These are phyloP conservation scores for Climacium dendroides DNA, from an alignment of 225 moss, liverwort and hornwort genomes.

Conservation along the genomic window DNA sequence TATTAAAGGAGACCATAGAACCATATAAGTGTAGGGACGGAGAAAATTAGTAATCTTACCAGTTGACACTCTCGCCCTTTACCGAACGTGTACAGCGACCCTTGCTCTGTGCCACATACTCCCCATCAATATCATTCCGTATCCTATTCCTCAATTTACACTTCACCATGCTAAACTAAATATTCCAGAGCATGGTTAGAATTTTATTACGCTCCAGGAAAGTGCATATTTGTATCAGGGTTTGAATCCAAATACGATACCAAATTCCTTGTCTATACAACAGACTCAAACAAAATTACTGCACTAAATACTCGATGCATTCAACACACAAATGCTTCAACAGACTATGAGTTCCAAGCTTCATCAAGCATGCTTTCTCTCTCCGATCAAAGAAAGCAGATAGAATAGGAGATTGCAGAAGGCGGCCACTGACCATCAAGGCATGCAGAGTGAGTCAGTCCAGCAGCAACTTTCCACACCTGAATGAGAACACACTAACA, in stretches of 20 bases:
- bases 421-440: slow-evolving; percentile 37
- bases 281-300: not conserved
- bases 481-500: not conserved
- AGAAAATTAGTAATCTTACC: slow-evolving; percentile 10
- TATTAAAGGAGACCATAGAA: not conserved
- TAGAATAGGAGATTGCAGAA: not conserved
- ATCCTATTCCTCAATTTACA: not conserved
- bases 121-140: not conserved
- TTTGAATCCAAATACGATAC: not conserved
- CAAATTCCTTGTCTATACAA: not conserved
- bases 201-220: not conserved
- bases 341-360: not conserved
- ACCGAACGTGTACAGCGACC: slow-evolving; percentile 70
- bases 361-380: not conserved
- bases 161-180: not conserved
- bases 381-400: not conserved
- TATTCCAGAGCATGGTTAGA: not conserved
- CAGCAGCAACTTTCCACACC: slow-evolving; percentile 57
- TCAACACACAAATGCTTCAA: not conserved
- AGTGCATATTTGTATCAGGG: not conserved
- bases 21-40: not conserved
- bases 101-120: slow-evolving; percentile 46
- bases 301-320: not conserved
- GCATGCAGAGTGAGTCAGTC: slow-evolving; percentile 87
- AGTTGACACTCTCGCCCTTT: slow-evolving; percentile 91